Conservation (phyloP, 352 stramenopile species). For the Phytophthora rubi region DNA sequence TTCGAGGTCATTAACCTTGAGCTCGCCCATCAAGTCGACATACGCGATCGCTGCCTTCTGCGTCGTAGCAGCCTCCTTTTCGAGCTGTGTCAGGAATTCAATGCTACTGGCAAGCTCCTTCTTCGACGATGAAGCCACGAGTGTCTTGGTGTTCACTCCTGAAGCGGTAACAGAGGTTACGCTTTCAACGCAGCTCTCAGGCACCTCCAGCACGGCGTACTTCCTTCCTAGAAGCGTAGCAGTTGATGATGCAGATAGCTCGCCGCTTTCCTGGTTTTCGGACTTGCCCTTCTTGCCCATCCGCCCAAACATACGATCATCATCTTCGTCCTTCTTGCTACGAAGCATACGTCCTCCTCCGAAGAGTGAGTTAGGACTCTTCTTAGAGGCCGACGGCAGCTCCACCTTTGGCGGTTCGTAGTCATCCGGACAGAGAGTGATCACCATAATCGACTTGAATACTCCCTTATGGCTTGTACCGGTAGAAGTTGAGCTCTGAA, state of each 20-base stretch:
- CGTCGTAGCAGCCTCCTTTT: slow-evolving; percentile 60
- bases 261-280: slow-evolving; percentile 42
- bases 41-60: slow-evolving; percentile 57
- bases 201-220: slow-evolving; percentile 78
- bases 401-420: slow-evolving; percentile 61
- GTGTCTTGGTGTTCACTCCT: slow-evolving; percentile 65
- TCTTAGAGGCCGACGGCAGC: slow-evolving; percentile 20
- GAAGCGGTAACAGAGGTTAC: slow-evolving; percentile 54
- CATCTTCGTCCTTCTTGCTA: slow-evolving; percentile 60
- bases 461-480: slow-evolving; percentile 38
- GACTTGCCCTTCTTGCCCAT: slow-evolving; percentile 40
- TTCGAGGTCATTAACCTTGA: slow-evolving; percentile 85
- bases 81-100: slow-evolving; percentile 77
- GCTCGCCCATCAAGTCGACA: slow-evolving; percentile 74
- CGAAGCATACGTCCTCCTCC: slow-evolving; percentile 53
- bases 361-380: slow-evolving; percentile 19
- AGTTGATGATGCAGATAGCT: slow-evolving; percentile 62
- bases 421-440: slow-evolving; percentile 71
- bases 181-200: slow-evolving; percentile 80
- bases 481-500: slow-evolving; percentile 21
- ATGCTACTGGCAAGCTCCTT: slow-evolving; percentile 78
- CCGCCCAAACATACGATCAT: slow-evolving; percentile 53
- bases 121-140: slow-evolving; percentile 68
- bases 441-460: slow-evolving; percentile 81
- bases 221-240: slow-evolving; percentile 65